phyloP scores from a whole-genome alignment of 768 basidiomycete genomes.

The Tephrocybe sp. region DNA sequence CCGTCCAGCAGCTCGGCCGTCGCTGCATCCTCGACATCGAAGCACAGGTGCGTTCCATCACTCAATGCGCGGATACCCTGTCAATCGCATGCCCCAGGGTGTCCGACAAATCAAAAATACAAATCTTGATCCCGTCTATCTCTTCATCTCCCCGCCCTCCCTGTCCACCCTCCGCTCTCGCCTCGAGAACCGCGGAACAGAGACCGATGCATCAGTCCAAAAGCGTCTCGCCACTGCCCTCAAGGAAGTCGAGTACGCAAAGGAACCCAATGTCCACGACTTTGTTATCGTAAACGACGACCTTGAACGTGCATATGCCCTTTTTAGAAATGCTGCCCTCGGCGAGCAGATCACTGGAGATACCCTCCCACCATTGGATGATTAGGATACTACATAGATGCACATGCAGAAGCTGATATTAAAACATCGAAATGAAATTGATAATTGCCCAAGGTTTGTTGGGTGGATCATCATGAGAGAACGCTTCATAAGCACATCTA shows the following conservation, averaged over 20 bases:
- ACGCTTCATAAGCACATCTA: too few species aligned
- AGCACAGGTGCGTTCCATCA: conserved; percentile 66
- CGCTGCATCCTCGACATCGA: conserved; percentile 96
- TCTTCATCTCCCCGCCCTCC: conserved; percentile 91
- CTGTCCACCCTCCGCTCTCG: conserved; percentile 68
- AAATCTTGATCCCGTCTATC: conserved; percentile 77
- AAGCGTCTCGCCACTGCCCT: conserved; percentile 78
- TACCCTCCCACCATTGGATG: conserved; percentile 63
- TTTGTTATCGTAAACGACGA: conserved; percentile 90
- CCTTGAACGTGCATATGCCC: conserved; percentile 74
- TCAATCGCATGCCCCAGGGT: conserved; percentile 54
- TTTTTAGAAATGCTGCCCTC: conserved; percentile 76
- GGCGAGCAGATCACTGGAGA: conserved; percentile 67
- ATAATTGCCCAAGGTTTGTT: too few species aligned
- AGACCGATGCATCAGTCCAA: conserved; percentile 68
- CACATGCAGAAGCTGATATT: not conserved
- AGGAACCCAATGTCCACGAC: conserved; percentile 72
- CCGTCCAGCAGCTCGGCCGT: conserved; percentile 65
- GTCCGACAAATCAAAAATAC: conserved; percentile 90
- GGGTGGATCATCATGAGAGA: too few species aligned
- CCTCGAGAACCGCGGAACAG: conserved; percentile 80
- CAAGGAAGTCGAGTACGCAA: conserved; percentile 83
- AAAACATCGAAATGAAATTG: too few species aligned
- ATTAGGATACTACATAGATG: conserved; percentile 8
- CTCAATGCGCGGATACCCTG: conserved; percentile 1